A percentile compares a stretch with the other conserved stretches of the same genome.
These are phyloP conservation scores for Blastobotrys buckinghamii DNA, from an alignment of 1,139 yeast species.

Conservation along the genomic window DNA sequence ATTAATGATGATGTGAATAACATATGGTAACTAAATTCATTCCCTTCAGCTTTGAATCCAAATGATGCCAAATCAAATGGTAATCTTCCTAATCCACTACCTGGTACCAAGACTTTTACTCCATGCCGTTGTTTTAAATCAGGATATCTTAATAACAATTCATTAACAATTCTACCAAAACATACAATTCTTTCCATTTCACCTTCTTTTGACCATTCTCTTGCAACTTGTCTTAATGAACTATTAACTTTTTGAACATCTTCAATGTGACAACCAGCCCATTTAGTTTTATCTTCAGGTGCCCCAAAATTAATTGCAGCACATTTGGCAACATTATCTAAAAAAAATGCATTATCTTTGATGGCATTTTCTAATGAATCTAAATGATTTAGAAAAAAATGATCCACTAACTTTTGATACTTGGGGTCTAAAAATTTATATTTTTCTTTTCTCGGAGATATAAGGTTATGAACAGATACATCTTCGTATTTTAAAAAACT, in stretches of 20 bases:
- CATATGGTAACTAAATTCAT: conserved; percentile 82
- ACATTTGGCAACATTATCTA: conserved; percentile 40
- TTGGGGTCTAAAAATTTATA: conserved; percentile 15
- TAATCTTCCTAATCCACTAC: conserved; percentile 76
- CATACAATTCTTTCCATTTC: conserved; percentile 44
- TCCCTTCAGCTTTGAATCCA: conserved; percentile 79
- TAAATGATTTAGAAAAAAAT: conserved; percentile 34
- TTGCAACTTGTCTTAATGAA: conserved; percentile 53
- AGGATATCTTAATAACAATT: conserved; percentile 43
- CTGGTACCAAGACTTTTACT: conserved; percentile 61
- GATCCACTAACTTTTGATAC: conserved; percentile 17
- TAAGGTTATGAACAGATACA: conserved; percentile 22
- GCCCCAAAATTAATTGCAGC: conserved; percentile 55
- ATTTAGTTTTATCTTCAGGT: conserved; percentile 35
- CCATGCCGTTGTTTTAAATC: conserved; percentile 24
- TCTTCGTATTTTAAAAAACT: conserved; percentile 23
- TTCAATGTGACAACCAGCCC: conserved; percentile 42
- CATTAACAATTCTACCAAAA: conserved; percentile 43
- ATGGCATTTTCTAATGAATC: conserved; percentile 43
- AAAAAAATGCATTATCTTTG: conserved; percentile 44
- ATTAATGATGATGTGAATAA: conserved; percentile 59
- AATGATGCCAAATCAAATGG: conserved; percentile 62
- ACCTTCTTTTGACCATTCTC: conserved; percentile 78
- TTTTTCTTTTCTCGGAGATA: conserved; percentile 24
- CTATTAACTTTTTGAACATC: conserved; percentile 61